Evolutionary conservation across 192 early-diverging fungal species (phyloP), one percentile per base, ranked within the genome.

Genomic region (Coemansia umbellata): DNA sequence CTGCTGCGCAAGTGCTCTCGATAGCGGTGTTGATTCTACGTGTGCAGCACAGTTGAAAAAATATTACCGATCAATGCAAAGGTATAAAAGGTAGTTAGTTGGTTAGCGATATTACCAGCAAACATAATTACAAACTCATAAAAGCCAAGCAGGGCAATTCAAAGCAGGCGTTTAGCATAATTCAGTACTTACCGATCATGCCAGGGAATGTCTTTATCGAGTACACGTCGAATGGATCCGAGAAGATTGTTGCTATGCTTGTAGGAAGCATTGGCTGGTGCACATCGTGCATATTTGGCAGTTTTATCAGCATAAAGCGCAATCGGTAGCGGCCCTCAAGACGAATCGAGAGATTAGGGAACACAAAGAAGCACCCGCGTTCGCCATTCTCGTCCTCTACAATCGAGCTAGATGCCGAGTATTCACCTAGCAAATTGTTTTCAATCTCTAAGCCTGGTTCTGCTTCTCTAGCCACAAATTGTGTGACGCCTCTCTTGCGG

Each of bases 171-270:
- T n/a, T n/a, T n/a, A n/a, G n/a, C n/a, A n/a, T n/a, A n/a, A n/a
- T n/a, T n/a, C n/a, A n/a, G n/a, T n/a, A 30, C 53, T 43, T 79
- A 88, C 87, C 87, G 58, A 85, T 90, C 88, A 90, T 90, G 42
- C 88, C 88, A 0, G 88, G 88, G 51, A 88, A 90, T 50, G 87
- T 88, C 69, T 90, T 90, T 17, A 85, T 84, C 7, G 88, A 90
- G 55, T 81, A 90, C 31, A 90, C 88, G 18, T 84, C 87, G 48
- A 90, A 90, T 13, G 81, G 79, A 15, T 87, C 78, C 3, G 85
- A 85, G 54, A 74, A 82, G 3, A 76, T 69, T 33, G 77, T 74
- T 4, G 82, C 54, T 28, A 90, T 65, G 26, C 81, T 63, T 8
- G 37, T 69, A 2, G 80, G 79, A 15, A 74, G 62, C 37, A 78